A percentile compares a stretch with the other conserved stretches of the same genome.
Conservation (phyloP, 2,329 filamentous ascomycete species). For the Neonectria sp. region DNA sequence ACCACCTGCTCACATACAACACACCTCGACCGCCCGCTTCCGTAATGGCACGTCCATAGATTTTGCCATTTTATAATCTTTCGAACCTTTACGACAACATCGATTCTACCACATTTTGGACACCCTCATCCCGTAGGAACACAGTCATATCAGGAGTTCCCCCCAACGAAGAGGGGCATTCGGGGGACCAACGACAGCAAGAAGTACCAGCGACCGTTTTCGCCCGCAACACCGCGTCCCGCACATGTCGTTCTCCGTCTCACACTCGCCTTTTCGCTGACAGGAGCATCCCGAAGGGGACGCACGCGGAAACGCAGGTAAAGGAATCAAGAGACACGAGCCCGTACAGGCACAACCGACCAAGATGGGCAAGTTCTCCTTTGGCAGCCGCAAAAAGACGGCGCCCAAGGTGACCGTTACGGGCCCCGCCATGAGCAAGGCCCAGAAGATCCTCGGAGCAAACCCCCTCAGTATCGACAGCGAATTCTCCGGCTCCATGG, state of each 20-base stretch:
- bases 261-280: constrained; percentile 38
- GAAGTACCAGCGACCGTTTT: neutral
- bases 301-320: constrained; percentile 4
- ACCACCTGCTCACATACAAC: neutral
- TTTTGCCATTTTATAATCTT: neutral
- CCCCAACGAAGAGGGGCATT: constrained; percentile 20
- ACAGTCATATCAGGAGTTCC: constrained; percentile 5
- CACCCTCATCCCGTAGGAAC: neutral
- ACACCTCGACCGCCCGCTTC: constrained; percentile 10
- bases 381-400: constrained; percentile 49
- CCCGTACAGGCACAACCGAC: constrained; percentile 14
- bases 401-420: constrained; percentile 46
- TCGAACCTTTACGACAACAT: neutral
- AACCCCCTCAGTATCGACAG: constrained; percentile 45
- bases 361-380: constrained; percentile 49
- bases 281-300: constrained; percentile 41
- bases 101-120: neutral
- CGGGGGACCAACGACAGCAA: constrained; percentile 11
- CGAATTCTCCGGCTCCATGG: constrained; percentile 42
- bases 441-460: constrained; percentile 47
- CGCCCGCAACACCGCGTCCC: constrained; percentile 18
- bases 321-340: constrained; percentile 19
- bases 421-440: constrained; percentile 46
- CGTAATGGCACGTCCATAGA: constrained; percentile 27
- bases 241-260: constrained; percentile 43